These are phyloP conservation scores for Aegle marmelos DNA, from an alignment of 345 rosid species.

Conservation along the genomic window DNA sequence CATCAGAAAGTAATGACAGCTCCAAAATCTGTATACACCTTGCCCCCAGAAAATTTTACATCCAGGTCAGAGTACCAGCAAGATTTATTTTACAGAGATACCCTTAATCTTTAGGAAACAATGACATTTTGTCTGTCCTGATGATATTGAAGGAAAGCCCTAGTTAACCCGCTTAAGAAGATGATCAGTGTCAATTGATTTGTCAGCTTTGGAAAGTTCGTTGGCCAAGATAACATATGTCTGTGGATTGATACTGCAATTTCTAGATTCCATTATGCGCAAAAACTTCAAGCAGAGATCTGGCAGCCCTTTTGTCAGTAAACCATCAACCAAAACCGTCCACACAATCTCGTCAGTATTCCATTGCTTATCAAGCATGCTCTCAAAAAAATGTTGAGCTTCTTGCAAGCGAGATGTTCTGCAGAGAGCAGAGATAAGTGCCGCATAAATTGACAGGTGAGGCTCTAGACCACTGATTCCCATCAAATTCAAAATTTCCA, in stretches of 20 bases:
- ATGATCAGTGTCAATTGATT: conserved; percentile 27
- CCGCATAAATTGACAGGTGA: conserved; percentile 31
- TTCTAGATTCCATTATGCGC: conserved; percentile 46
- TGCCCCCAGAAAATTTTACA: not conserved
- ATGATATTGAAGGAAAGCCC: not conserved
- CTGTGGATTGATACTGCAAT: conserved; percentile 29
- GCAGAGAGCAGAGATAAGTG: conserved; percentile 52
- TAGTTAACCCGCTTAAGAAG: conserved; percentile 3
- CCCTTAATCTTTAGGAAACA: not conserved
- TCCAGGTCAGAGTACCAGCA: not conserved
- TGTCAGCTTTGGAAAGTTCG: conserved; percentile 44
- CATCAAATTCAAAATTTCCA: conserved; percentile 35
- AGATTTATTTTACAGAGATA: not conserved
- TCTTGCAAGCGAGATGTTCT: conserved; percentile 30
- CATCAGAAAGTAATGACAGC: not conserved
- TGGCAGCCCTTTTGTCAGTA: conserved; percentile 42
- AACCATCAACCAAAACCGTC: conserved; percentile 63
- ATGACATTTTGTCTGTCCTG: not conserved
- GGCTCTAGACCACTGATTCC: conserved; percentile 24
- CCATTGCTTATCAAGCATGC: conserved; percentile 42
- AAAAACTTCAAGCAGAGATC: conserved; percentile 51
- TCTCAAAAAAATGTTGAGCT: conserved; percentile 43
- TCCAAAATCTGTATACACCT: not conserved
- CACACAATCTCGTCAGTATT: conserved; percentile 57
- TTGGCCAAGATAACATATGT: conserved; percentile 39